Conservation (phyloP, 1,284 basidiomycete genomes). For the Boletus sp. region DNA sequence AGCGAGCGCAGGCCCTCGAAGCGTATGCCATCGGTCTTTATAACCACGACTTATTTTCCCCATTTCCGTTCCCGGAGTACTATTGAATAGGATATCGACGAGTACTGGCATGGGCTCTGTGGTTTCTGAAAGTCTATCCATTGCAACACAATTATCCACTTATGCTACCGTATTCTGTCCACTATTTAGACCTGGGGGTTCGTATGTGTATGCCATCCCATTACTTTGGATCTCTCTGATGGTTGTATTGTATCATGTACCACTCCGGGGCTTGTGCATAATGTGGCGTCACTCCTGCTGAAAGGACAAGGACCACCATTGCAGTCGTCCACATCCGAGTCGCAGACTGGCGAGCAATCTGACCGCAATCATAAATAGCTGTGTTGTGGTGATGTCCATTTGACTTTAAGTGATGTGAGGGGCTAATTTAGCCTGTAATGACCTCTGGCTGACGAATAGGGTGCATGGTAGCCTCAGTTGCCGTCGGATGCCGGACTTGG, state of each 20-base stretch:
- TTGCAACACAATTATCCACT: neutral
- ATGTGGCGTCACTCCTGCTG: neutral
- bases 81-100: conserved; percentile 5
- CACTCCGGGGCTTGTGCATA: neutral
- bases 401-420: too few relatives aligned
- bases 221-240: neutral
- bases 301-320: neutral
- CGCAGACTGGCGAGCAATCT: too few relatives aligned
- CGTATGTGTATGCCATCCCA: neutral
- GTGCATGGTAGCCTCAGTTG: too few relatives aligned
- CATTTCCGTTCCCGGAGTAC: conserved; percentile 20
- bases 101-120: neutral
- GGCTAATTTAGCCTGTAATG: neutral
- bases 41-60: conserved; percentile 22
- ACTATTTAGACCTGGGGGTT: conserved; percentile 1
- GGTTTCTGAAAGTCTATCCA: neutral
- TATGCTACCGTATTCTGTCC: neutral
- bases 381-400: neutral
- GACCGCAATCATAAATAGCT: neutral
- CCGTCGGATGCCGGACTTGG: too few relatives aligned
- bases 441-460: neutral
- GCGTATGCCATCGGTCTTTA: conserved; percentile 31
- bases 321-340: too few relatives aligned
- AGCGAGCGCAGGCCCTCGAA: conserved; percentile 28
- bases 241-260: conserved; percentile 11